Evolutionary conservation across 495 filamentous ascomycete species (phyloP), one percentile per base, ranked within the genome.

Genomic region (Echria macrotheca): DNA sequence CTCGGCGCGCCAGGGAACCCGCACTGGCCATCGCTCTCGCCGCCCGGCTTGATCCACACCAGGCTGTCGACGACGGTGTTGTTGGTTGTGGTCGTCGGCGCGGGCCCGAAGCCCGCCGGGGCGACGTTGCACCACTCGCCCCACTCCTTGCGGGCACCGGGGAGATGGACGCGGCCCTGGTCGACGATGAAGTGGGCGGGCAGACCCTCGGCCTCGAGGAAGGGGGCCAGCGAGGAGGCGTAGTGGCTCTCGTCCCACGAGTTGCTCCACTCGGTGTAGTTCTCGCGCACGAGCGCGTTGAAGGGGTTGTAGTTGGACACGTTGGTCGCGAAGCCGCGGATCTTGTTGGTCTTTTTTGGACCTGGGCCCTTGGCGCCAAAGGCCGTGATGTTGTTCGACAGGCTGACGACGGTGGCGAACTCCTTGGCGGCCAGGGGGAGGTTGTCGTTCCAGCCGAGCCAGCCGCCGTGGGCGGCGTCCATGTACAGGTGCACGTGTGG

Each of bases 111-210:
- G 9, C 84, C 84, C 9, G 84, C 76, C n/a, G 44, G 44, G 25
- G 72, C 75, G 36, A 81, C 76, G 55, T 90, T 90, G 74, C 86
- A 89, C 86, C 86, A 90, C 67, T 89, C 79, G 52, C 84, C 86
- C 82, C 58, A 76, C 47, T 65, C 69, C 53, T 74, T 65, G 54
- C 85, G 84, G 8, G 77, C 75, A 35, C 80, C 78, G 45, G 84
- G 75, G 44, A 65, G 59, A n/a, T 57, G 54, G 4, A 69, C 69
- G 22, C 69, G 66, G 38, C 69, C 63, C 29, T 69, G 67, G 54
- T 76, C 73, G 17, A 67, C 66, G 53, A 76, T 85, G 70, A 86
- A 85, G 57, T 82, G 82, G 6, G 77, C 74, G 33, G 81, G 70
- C 60, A 80, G 84, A 15, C 86, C 85, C 17, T 66, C 67, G 10